Conservation (phyloP, 805 yeast genomes). For the Yarrowia hollandica region DNA sequence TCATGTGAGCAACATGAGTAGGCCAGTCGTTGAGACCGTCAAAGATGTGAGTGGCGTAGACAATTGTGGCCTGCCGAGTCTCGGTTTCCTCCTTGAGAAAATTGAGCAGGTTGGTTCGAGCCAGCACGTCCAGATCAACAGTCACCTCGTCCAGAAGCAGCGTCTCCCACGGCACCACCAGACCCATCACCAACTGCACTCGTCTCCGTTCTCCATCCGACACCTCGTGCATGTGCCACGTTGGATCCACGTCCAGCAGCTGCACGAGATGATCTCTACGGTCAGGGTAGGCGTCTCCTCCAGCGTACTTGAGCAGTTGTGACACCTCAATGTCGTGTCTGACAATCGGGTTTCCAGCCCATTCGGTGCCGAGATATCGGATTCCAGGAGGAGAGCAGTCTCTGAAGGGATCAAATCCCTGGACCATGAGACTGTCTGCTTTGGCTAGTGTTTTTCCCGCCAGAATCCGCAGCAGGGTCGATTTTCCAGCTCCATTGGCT, state of each 20-base stretch:
- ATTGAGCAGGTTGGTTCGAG: slow-evolving; percentile 67
- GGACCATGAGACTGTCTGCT: slow-evolving; percentile 66
- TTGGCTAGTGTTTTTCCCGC: slow-evolving; percentile 90
- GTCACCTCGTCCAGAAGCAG: slow-evolving; percentile 94
- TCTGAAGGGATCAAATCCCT: slow-evolving; percentile 88
- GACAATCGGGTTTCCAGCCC: slow-evolving; percentile 91
- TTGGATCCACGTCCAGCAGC: slow-evolving; percentile 78
- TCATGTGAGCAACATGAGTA: slow-evolving; percentile 74
- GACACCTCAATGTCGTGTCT: slow-evolving; percentile 88
- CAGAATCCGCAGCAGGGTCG: slow-evolving; percentile 76
- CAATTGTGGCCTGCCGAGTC: slow-evolving; percentile 67
- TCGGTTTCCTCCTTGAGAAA: slow-evolving; percentile 76
- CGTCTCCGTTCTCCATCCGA: slow-evolving; percentile 95
- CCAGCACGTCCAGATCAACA: slow-evolving; percentile 92
- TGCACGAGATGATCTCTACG: slow-evolving; percentile 75
- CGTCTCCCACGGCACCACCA: slow-evolving; percentile 85
- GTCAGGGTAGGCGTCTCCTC: slow-evolving; percentile 71
- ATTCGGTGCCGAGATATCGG: slow-evolving; percentile 92
- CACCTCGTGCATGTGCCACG: slow-evolving; percentile 89
- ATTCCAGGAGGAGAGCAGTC: slow-evolving; percentile 46
- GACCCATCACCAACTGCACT: slow-evolving; percentile 92
- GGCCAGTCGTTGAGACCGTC: slow-evolving; percentile 95
- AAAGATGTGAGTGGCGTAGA: slow-evolving; percentile 91
- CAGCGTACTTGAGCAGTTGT: slow-evolving; percentile 74
- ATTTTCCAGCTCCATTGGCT: slow-evolving; percentile 97